Conservation (phyloP, 2,329 filamentous ascomycete genomes). For the Trichoderma lentiforme region DNA sequence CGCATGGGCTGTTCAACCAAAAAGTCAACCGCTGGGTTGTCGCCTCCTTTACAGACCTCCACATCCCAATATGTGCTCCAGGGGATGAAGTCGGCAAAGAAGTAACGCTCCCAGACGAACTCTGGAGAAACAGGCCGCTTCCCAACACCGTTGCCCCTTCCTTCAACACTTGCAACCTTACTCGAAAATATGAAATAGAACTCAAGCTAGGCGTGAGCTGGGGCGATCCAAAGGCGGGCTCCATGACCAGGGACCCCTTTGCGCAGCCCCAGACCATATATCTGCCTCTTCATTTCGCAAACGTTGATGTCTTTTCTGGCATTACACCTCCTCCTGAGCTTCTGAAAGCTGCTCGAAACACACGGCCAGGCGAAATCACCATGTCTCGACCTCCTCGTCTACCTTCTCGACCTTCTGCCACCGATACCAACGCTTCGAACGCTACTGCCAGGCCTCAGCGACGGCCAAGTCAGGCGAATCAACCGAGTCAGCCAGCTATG, state of each 20-base stretch:
- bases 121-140: constrained; percentile 71
- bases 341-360: constrained; percentile 53
- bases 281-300: constrained; percentile 72
- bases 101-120: constrained; percentile 61
- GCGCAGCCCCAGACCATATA: constrained; percentile 65
- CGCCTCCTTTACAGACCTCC: constrained; percentile 66
- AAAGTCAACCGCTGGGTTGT: constrained; percentile 76
- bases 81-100: constrained; percentile 62
- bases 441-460: constrained; percentile 22
- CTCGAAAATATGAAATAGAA: constrained; percentile 78
- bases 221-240: constrained; percentile 51
- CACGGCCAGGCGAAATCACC: constrained; percentile 40
- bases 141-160: constrained; percentile 85
- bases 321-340: constrained; percentile 77
- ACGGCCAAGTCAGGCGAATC: constrained; percentile 23
- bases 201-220: constrained; percentile 75
- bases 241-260: constrained; percentile 24
- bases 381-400: constrained; percentile 32
- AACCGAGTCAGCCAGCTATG: constrained; percentile 23
- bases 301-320: constrained; percentile 79
- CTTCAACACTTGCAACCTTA: constrained; percentile 86
- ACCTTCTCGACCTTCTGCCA: constrained; percentile 34
- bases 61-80: constrained; percentile 57
- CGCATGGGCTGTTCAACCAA: constrained; percentile 67
- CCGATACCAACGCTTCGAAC: constrained; percentile 22